Evolutionary conservation across 2,329 filamentous ascomycete genomes (phyloP), one percentile per base, ranked within the genome.

Genomic region (Monilinia laxa): DNA sequence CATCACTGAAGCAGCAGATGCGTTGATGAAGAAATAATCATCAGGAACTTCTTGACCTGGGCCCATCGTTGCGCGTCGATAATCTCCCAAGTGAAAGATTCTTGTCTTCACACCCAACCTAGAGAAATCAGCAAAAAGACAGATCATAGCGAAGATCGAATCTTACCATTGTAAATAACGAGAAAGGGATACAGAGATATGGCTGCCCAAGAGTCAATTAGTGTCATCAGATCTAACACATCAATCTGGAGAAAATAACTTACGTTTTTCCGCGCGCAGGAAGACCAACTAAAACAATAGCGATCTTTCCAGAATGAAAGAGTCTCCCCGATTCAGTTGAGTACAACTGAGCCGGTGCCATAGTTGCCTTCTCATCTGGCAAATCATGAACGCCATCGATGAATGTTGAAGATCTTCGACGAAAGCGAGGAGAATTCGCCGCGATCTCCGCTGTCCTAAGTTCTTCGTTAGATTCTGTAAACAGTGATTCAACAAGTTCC

Each of bases 351-450:
- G 95, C 95, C 40, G 95, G 95, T 6, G 95, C 95, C 85, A 96
- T 87, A 67, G 71, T 72, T 23, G 85, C 83, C 57, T 73, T 82
- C 74, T 92, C 92, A 76, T 93, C 90, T 11, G 91, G 87, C 64
- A 96, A 84, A 82, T 98, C 94, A 80, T 98, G 94, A 74, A 98
- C 97, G 71, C 92, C 94, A 83, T 98, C 95, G 74, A 97, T 93
- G 78, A 96, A 97, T 49, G 93, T 97, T 72, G 93, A 97, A 74
- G 94, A 97, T 80, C 92, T 91, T 74, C 95, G 90, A 71, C 93
- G 89, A 77, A 96, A 96, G 72, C 91, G 89, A 67, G 92, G 92
- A 68, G 93, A 93, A 78, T 91, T 97, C 71, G 91, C 92, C 78
- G 93, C 92, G 73, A 97, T 90, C 77, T 97, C 92, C 75, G 93